Conservation (phyloP, 768 basidiomycete species). For the Boletus reticulatus region DNA sequence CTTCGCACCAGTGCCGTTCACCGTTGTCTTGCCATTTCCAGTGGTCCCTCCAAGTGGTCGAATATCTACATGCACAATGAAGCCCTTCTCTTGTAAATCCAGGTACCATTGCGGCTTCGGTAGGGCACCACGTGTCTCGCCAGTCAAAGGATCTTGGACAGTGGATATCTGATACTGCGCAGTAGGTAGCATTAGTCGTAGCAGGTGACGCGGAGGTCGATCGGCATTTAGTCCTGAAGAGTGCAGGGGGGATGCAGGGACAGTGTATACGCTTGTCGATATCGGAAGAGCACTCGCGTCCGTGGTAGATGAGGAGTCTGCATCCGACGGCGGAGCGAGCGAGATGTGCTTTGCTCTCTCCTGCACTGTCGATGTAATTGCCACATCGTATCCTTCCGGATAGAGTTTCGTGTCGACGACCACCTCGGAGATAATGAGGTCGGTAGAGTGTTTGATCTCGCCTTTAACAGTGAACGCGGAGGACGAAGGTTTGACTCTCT, state of each 20-base stretch:
- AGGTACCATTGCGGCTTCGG: constrained; percentile 72
- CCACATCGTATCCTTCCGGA: constrained; percentile 67
- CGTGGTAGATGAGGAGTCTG: not conserved
- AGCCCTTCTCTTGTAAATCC: constrained; percentile 59
- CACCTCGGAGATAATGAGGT: constrained; percentile 75
- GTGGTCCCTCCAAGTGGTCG: constrained; percentile 42
- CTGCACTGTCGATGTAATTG: constrained; percentile 43
- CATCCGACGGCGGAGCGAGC: constrained; percentile 21
- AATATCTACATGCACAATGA: constrained; percentile 56
- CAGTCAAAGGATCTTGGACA: constrained; percentile 79
- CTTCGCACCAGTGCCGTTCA: constrained; percentile 3
- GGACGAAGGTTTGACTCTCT: constrained; percentile 33
- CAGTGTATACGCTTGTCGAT: constrained; percentile 60
- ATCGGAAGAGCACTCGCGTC: constrained; percentile 45
- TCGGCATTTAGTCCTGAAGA: constrained; percentile 62
- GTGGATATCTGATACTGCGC: constrained; percentile 76
- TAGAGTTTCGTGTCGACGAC: constrained; percentile 81
- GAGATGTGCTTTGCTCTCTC: constrained; percentile 38
- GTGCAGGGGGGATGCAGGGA: constrained; percentile 81
- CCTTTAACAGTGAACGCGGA: constrained; percentile 63
- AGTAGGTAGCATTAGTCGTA: constrained; percentile 79
- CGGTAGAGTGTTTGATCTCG: constrained; percentile 58
- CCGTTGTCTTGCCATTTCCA: constrained; percentile 1
- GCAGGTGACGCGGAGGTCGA: constrained; percentile 62
- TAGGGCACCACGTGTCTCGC: constrained; percentile 56